A percentile compares a stretch with the other conserved stretches of the same genome.
These are phyloP conservation scores for Diatrype stigma DNA, from an alignment of 2,329 filamentous ascomycete species.

Conservation along the genomic window DNA sequence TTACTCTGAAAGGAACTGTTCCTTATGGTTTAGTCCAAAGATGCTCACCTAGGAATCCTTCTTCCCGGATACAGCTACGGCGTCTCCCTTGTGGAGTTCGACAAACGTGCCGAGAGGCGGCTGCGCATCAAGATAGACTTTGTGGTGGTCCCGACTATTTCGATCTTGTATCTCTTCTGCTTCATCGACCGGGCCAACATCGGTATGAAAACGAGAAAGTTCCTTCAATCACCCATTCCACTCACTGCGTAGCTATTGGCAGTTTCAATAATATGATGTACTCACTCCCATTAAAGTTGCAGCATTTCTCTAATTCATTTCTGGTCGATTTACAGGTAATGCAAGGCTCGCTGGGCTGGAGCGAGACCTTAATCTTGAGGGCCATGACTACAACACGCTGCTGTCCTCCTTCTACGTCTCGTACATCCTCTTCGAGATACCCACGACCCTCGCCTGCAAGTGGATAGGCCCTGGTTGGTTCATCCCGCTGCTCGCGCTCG, in stretches of 20 bases:
- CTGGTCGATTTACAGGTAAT: constrained; percentile 47
- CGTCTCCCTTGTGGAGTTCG: constrained; percentile 47
- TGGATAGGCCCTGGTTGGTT: constrained; percentile 70
- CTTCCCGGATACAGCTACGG: constrained; percentile 36
- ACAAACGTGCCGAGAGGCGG: constrained; percentile 50
- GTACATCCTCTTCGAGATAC: constrained; percentile 71
- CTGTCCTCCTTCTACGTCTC: constrained; percentile 68
- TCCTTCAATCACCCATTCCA: too few species aligned
- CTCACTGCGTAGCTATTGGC: too few species aligned
- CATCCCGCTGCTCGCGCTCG: constrained; percentile 56
- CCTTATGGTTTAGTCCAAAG: constrained; percentile 1
- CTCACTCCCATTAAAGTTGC: too few species aligned
- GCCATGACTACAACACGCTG: constrained; percentile 66
- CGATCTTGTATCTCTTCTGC: constrained; percentile 63
- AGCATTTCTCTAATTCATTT: too few species aligned
- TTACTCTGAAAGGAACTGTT: background rate
- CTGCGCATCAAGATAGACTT: constrained; percentile 60
- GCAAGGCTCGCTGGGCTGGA: constrained; percentile 63
- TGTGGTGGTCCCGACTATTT: constrained; percentile 58
- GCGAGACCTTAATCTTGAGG: constrained; percentile 52
- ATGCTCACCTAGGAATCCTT: constrained; percentile 1
- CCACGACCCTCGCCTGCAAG: constrained; percentile 65
- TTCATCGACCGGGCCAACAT: constrained; percentile 69
- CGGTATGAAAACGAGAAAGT: constrained; percentile 44
- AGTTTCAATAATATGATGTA: too few species aligned